Percentiles rank a stretch among this genome's conserved stretches.
phyloP scores from a whole-genome alignment of 805 yeast species.

The Spathaspora boniae region DNA sequence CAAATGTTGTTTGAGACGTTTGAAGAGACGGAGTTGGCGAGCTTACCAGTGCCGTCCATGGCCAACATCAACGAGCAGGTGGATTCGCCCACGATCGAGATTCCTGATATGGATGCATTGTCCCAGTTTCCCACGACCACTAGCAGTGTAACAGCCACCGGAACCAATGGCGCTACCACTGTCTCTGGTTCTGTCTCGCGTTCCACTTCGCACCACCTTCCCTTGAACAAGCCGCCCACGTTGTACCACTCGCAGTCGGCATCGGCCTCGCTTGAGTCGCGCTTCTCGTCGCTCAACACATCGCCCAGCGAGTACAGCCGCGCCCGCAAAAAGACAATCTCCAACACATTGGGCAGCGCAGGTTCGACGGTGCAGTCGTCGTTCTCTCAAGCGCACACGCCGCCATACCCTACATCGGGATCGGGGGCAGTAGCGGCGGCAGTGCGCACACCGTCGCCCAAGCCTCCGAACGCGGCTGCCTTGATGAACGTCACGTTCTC shows the following conservation, averaged over 20 bases:
- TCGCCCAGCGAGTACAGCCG: slow-evolving; percentile 19
- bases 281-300: slow-evolving; percentile 16
- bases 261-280: slow-evolving; percentile 34
- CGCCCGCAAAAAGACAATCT: slow-evolving; percentile 38
- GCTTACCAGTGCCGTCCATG: slow-evolving; percentile 10
- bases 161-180: no score
- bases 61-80: slow-evolving; percentile 26
- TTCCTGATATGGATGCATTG: slow-evolving; percentile 59
- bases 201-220: slow-evolving; percentile 15
- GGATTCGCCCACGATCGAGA: slow-evolving; percentile 63
- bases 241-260: slow-evolving; percentile 43
- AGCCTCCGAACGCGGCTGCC: slow-evolving; percentile 22
- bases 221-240: slow-evolving; percentile 39
- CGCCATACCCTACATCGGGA: no score
- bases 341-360: slow-evolving; percentile 29
- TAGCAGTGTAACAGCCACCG: slow-evolving; percentile 6
- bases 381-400: slow-evolving; percentile 31
- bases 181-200: neutral
- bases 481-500: slow-evolving; percentile 12
- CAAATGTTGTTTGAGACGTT: slow-evolving; percentile 63
- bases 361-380: slow-evolving; percentile 22
- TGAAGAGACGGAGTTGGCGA: slow-evolving; percentile 13
- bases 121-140: slow-evolving; percentile 17
- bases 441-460: slow-evolving; percentile 35
- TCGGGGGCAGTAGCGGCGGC: no score